phyloP scores from a whole-genome alignment of 495 filamentous ascomycete genomes.

The Lepraria neglecta region DNA sequence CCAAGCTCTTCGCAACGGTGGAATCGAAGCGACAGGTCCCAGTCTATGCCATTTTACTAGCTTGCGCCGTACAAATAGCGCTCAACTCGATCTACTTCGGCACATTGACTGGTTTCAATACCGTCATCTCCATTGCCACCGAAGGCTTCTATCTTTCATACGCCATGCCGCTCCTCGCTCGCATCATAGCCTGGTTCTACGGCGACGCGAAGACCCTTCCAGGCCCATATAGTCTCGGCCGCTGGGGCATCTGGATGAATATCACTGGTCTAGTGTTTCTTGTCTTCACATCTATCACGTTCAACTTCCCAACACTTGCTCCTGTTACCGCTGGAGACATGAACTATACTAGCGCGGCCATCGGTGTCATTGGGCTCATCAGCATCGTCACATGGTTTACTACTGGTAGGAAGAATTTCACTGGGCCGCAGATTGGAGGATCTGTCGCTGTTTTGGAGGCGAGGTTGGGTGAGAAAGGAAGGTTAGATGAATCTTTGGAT shows the following conservation, averaged over 20 bases:
- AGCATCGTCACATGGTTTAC: slow-evolving; percentile 48
- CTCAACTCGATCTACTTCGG: slow-evolving; percentile 54
- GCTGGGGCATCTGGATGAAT: slow-evolving; percentile 38
- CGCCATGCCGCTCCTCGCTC: slow-evolving; percentile 48
- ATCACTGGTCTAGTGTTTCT: slow-evolving; percentile 47
- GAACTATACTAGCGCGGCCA: slow-evolving; percentile 54
- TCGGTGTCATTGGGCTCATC: slow-evolving; percentile 49
- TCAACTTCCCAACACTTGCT: slow-evolving; percentile 49
- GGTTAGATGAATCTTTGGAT: slow-evolving; percentile 3
- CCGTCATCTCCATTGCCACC: slow-evolving; percentile 50
- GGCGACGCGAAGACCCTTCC: slow-evolving; percentile 37
- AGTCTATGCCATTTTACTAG: slow-evolving; percentile 45
- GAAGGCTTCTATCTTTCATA: slow-evolving; percentile 57
- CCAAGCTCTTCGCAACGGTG: slow-evolving; percentile 39
- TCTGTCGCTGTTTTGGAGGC: slow-evolving; percentile 11
- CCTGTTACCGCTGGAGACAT: slow-evolving; percentile 49
- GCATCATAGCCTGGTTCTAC: slow-evolving; percentile 45
- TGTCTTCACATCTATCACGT: slow-evolving; percentile 49
- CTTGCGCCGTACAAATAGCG: slow-evolving; percentile 46
- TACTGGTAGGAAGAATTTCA: slow-evolving; percentile 46
- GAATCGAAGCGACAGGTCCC: slow-evolving; percentile 41
- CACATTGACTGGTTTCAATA: slow-evolving; percentile 51
- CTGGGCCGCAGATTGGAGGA: slow-evolving; percentile 38
- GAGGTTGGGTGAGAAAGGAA: neutral
- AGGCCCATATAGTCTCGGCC: slow-evolving; percentile 38